phyloP scores from a whole-genome alignment of 208 protist genomes.

The Leishmania amazonensis region DNA sequence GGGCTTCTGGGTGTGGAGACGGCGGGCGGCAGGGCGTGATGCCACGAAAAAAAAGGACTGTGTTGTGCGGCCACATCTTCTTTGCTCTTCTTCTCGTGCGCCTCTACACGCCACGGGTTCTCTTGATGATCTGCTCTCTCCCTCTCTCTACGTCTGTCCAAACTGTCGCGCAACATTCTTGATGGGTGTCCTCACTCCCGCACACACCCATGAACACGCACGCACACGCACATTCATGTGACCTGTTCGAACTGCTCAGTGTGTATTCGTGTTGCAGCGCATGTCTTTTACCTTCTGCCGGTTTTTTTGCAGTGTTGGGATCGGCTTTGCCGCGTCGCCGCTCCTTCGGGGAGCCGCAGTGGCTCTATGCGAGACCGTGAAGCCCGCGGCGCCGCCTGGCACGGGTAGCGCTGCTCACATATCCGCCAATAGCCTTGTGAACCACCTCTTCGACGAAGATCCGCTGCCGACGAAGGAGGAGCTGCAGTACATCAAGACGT shows the following conservation, averaged over 20 bases:
- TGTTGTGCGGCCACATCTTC: too few species aligned
- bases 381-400: constrained; percentile 8
- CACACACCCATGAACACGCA: neutral
- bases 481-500: constrained; percentile 54
- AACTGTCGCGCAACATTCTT: neutral
- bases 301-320: constrained; percentile 22
- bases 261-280: neutral
- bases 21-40: neutral
- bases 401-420: constrained; percentile 9
- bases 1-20: neutral
- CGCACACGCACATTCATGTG: neutral
- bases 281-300: constrained; percentile 37
- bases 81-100: neutral
- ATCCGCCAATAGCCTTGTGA: constrained; percentile 36
- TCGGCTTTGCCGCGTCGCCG: constrained; percentile 35
- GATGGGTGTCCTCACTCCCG: neutral
- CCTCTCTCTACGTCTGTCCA: neutral
- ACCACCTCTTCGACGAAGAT: constrained; percentile 28
- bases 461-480: constrained; percentile 35
- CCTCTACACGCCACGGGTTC: neutral
- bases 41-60: neutral
- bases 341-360: constrained; percentile 28
- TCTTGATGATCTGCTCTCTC: neutral
- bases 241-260: neutral
- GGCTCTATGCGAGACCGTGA: constrained; percentile 29